Conservation (phyloP, 306 rosid species). For the Glycine latifolia region DNA sequence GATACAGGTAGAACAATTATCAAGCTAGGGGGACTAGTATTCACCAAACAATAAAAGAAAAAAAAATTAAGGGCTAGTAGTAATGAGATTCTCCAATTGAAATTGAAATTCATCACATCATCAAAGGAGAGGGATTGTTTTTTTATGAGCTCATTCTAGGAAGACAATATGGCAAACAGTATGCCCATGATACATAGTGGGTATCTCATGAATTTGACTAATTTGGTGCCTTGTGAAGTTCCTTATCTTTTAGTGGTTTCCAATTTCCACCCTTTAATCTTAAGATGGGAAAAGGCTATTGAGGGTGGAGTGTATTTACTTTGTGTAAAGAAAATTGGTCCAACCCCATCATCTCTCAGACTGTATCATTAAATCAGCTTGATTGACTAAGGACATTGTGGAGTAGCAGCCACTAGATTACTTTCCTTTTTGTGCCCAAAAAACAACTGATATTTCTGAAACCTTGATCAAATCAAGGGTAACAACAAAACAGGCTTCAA, state of each 20-base stretch:
- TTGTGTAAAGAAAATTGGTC: constrained; percentile 51
- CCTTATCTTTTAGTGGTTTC: constrained; percentile 29
- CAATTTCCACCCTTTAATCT: constrained; percentile 2
- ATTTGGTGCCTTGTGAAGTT: constrained; percentile 64
- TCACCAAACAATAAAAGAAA: background rate
- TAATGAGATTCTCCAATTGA: constrained; percentile 6
- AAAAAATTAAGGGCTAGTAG: background rate
- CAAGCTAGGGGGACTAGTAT: constrained; percentile 7
- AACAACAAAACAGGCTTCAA: background rate
- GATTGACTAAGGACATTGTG: constrained; percentile 40
- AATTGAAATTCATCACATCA: constrained; percentile 13
- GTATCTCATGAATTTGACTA: constrained; percentile 81
- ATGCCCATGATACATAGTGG: constrained; percentile 69
- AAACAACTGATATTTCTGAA: background rate
- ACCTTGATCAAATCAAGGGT: constrained; percentile 48
- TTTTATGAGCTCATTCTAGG: background rate
- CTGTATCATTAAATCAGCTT: constrained; percentile 40
- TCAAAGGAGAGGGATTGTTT: background rate
- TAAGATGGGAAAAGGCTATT: background rate
- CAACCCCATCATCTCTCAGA: constrained; percentile 44
- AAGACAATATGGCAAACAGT: constrained; percentile 51
- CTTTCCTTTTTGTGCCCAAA: background rate
- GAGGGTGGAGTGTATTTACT: constrained; percentile 29
- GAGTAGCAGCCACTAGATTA: constrained; percentile 45
- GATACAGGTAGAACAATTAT: constrained; percentile 38